Percentiles rank a stretch among this genome's conserved stretches.
phyloP scores from a whole-genome alignment of 257 asterid species.

The Solanum chaucha region DNA sequence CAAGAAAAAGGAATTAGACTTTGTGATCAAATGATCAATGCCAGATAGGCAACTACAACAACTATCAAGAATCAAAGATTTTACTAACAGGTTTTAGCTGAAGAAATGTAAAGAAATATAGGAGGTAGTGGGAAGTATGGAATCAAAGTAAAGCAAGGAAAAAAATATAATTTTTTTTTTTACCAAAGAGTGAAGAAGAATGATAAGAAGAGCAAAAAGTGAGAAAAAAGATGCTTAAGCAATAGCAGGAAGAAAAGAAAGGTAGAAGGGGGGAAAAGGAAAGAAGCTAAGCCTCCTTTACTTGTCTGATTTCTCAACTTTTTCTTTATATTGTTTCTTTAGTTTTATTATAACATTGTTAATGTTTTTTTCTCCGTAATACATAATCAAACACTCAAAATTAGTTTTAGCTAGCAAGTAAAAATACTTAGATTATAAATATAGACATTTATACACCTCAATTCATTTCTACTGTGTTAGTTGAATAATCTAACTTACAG shows the following conservation, averaged over 20 bases:
- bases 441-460: neutral
- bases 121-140: conserved; percentile 12
- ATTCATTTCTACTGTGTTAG: neutral
- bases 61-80: conserved; percentile 22
- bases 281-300: conserved; percentile 25
- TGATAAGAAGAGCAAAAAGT: conserved; percentile 12
- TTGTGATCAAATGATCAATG: conserved; percentile 37
- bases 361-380: neutral
- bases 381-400: neutral
- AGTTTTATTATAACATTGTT: neutral
- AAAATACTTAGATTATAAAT: neutral
- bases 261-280: conserved; percentile 15
- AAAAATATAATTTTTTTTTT: neutral
- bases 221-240: conserved; percentile 59
- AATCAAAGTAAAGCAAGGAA: conserved; percentile 28
- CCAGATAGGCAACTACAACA: conserved; percentile 20
- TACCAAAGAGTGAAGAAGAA: conserved; percentile 27
- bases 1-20: conserved; percentile 24
- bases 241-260: conserved; percentile 56
- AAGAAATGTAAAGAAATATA: conserved; percentile 37
- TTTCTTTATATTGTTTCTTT: conserved; percentile 4
- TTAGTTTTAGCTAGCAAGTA: neutral
- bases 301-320: conserved; percentile 26
- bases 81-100: conserved; percentile 16
- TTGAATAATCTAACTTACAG: no score